Conservation (phyloP, 768 basidiomycete genomes). For the Heimioporus sp. region DNA sequence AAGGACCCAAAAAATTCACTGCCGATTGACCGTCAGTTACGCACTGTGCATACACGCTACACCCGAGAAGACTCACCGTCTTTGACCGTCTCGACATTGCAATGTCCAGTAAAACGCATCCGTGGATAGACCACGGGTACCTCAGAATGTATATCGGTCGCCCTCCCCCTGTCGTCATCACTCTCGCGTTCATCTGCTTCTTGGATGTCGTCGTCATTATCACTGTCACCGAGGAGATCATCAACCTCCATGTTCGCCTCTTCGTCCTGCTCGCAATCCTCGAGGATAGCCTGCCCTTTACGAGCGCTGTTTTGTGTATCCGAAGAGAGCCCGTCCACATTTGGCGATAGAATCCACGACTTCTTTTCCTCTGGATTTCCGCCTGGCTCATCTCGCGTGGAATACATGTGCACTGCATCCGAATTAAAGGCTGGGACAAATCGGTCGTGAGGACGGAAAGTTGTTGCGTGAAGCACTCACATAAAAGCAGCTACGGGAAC, state of each 20-base stretch:
- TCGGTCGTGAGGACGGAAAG: slow-evolving; percentile 1
- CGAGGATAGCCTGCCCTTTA: slow-evolving; percentile 3
- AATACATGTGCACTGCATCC: slow-evolving; percentile 73
- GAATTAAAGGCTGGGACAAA: slow-evolving; percentile 59
- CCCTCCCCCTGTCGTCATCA: slow-evolving; percentile 31
- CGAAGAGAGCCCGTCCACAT: slow-evolving; percentile 9
- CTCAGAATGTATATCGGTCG: slow-evolving; percentile 23
- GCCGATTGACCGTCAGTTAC: not conserved
- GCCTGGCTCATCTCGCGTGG: slow-evolving; percentile 61
- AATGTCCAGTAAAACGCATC: slow-evolving; percentile 60
- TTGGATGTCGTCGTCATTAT: slow-evolving; percentile 17
- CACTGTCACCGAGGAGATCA: slow-evolving; percentile 28
- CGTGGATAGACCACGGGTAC: slow-evolving; percentile 64
- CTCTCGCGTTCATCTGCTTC: slow-evolving; percentile 30
- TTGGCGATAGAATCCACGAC: slow-evolving; percentile 28
- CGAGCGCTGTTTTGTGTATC: not conserved
- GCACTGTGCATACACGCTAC: not conserved
- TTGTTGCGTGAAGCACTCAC: slow-evolving; percentile 37
- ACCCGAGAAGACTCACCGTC: slow-evolving; percentile 55
- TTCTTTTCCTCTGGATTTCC: slow-evolving; percentile 16
- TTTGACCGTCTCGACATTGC: slow-evolving; percentile 83
- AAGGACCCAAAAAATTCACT: slow-evolving; percentile 85
- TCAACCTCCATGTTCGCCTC: slow-evolving; percentile 29
- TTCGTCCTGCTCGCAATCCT: slow-evolving; percentile 15
- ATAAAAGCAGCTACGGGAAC: slow-evolving; percentile 53